Evolutionary conservation across 108 stramenopile species (phyloP).

Genomic region (Cyclotella baltica): DNA sequence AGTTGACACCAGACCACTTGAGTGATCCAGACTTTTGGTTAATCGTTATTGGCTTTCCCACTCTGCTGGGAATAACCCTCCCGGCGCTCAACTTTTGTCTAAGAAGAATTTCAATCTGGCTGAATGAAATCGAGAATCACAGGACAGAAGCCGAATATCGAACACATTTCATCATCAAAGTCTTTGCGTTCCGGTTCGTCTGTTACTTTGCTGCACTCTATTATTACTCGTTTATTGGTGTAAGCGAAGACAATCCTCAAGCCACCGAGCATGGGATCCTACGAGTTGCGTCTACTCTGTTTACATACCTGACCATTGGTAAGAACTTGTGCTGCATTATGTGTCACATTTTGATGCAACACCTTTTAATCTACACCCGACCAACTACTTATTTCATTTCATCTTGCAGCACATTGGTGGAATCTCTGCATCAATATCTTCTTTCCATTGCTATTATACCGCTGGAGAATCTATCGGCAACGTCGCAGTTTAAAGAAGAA

Average conservation of each 20-base stretch:
- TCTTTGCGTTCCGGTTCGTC: constrained; percentile 97
- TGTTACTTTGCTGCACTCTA: constrained; percentile 97
- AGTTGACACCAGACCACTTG: constrained; percentile 66
- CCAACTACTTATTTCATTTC: too few relatives aligned
- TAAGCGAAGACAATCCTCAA: constrained; percentile 36
- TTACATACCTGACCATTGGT: constrained; percentile 82
- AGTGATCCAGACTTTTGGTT: constrained; percentile 87
- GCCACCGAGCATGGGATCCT: constrained; percentile 84
- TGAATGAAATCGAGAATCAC: constrained; percentile 96
- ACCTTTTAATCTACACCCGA: too few relatives aligned
- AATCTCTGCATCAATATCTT: constrained; percentile 82
- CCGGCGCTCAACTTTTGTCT: constrained; percentile 85
- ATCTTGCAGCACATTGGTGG: constrained; percentile 83
- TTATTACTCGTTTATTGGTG: constrained; percentile 91
- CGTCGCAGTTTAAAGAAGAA: constrained; percentile 59
- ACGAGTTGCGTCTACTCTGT: constrained; percentile 79
- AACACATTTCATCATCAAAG: constrained; percentile 96
- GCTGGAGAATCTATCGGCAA: constrained; percentile 65
- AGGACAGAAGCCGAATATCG: constrained; percentile 93
- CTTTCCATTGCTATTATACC: constrained; percentile 75
- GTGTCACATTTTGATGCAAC: not conserved
- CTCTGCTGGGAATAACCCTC: constrained; percentile 84
- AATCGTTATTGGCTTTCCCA: constrained; percentile 77
- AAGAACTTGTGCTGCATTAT: not conserved
- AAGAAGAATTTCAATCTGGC: constrained; percentile 76